Evolutionary conservation across 257 asterid species (phyloP), one percentile per base, ranked within the genome.

Genomic region (Rauvolfia tetraphylla): DNA sequence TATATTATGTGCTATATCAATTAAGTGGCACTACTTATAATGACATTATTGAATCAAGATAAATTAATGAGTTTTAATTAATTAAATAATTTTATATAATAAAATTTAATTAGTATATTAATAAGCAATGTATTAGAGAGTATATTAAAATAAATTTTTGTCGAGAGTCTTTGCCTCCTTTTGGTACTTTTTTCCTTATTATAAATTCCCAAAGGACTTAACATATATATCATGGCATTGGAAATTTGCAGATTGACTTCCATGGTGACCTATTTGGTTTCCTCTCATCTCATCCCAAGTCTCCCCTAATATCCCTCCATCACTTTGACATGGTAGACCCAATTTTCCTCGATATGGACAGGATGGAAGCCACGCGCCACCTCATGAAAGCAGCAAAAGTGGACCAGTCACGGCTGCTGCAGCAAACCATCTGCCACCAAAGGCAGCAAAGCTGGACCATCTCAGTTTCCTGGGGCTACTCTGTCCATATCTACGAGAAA

Each of bases 191-290:
- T n/a, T n/a, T n/a, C n/a, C n/a, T n/a, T n/a, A n/a, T n/a, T n/a
- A n/a, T n/a, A n/a, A n/a, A n/a, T n/a, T n/a, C n/a, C n/a, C 44
- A 41, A 41, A 41, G 44, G 44, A 41, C 3, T 41, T 41, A 41
- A 41, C 44, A 41, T 41, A n/a, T n/a, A n/a, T n/a, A n/a, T n/a
- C n/a, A 46, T 46, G n/a, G n/a, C n/a, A 46, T 46, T 51, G 57
- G 57, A 56, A 56, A 23, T 13, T 2, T 63, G 71, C 49, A 66
- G 71, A 66, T 66, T 66, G 98, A 93, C 83, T 67, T 90, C 17
- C 92, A 42, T 3, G 96, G 96, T 41, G 89, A 93, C 46, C 56
- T 92, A 3, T 89, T 94, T 0, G 98, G 98, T 3, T 83, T 90
- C 65, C 56, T 93, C 5, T 89, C 97, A 0, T 78, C 93, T 3